Evolutionary conservation across 257 asterid genomes (phyloP), one percentile per base, ranked within the genome.

Genomic region (Solanum ahanhuiri): DNA sequence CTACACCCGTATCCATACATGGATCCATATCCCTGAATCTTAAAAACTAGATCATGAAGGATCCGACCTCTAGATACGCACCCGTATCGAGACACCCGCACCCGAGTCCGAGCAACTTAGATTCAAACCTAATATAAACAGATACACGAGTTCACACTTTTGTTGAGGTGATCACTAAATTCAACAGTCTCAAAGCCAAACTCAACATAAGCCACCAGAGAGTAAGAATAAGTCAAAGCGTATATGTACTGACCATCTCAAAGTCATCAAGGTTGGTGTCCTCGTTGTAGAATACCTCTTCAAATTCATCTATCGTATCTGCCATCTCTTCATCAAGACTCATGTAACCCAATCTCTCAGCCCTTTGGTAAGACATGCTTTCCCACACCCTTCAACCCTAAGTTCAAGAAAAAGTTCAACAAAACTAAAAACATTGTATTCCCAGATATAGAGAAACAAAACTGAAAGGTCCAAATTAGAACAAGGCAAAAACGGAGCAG

Each of bases 221-320:
- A 25, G 2, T 28, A 79, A 34, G 66, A 79, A 25, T 25, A 25
- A 69, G 75, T 9, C 37, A 25, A 30, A 35, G 18, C n/a, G 60
- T 71, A 83, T 14, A 58, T 34, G 63, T 76, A 88, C 92, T 86
- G 83, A 94, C 97, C 95, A 91, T 88, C 83, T 92, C 95, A 91
- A 91, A 93, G 58, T 91, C 96, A 85, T 94, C 97, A 63, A 89
- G 91, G 85, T 92, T 85, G 3, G 88, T 89, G 87, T 92, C 93
- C 86, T 81, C 93, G 37, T 88, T 87, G 85, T 83, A 87, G 82
- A 89, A 72, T 60, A 93, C 95, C 83, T 90, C 94, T 85, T 91
- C 92, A 83, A 93, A 81, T 89, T 90, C 95, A 86, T 86, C 92
- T 51, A 93, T 35, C 6, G 93, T 85, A 86, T 92, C 93, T 23